phyloP scores from a whole-genome alignment of 305 asterid genomes.

The Fraxinus ornus region DNA sequence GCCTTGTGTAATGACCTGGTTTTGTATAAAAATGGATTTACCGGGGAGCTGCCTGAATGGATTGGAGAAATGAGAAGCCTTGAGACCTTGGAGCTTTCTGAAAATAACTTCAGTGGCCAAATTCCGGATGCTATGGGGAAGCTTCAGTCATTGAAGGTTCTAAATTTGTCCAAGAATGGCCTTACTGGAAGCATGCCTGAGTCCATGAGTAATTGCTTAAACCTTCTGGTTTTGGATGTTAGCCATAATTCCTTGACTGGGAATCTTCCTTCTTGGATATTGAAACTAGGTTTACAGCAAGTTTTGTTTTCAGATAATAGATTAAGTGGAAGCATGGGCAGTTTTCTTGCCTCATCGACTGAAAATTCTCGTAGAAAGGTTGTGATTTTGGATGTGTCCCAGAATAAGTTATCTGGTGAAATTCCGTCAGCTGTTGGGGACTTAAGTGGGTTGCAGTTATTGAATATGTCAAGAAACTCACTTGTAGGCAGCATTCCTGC shows the following conservation, averaged over 20 bases:
- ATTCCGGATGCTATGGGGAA: constrained; percentile 62
- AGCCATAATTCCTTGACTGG: constrained; percentile 65
- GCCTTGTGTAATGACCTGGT: constrained; percentile 48
- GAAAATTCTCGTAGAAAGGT: constrained; percentile 58
- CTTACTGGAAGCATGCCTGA: constrained; percentile 65
- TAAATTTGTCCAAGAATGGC: constrained; percentile 59
- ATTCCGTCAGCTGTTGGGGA: constrained; percentile 57
- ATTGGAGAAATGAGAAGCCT: constrained; percentile 78
- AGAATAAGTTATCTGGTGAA: constrained; percentile 52
- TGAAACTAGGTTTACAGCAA: constrained; percentile 54
- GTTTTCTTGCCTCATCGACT: constrained; percentile 45
- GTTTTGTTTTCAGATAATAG: constrained; percentile 57
- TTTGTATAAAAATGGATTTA: constrained; percentile 51
- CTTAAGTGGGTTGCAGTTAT: constrained; percentile 30
- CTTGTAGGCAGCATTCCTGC: no score
- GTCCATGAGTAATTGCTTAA: constrained; percentile 46
- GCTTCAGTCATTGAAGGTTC: constrained; percentile 55
- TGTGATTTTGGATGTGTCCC: constrained; percentile 60
- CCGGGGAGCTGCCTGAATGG: constrained; percentile 68
- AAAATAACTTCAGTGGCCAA: constrained; percentile 57
- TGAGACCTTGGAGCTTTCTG: constrained; percentile 72
- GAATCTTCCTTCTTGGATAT: constrained; percentile 60
- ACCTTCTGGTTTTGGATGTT: constrained; percentile 60
- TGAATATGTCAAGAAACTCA: no score
- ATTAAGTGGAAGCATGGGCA: constrained; percentile 51